Conservation (phyloP, 2,329 filamentous ascomycete genomes). For the Mollisia scopiformis region DNA sequence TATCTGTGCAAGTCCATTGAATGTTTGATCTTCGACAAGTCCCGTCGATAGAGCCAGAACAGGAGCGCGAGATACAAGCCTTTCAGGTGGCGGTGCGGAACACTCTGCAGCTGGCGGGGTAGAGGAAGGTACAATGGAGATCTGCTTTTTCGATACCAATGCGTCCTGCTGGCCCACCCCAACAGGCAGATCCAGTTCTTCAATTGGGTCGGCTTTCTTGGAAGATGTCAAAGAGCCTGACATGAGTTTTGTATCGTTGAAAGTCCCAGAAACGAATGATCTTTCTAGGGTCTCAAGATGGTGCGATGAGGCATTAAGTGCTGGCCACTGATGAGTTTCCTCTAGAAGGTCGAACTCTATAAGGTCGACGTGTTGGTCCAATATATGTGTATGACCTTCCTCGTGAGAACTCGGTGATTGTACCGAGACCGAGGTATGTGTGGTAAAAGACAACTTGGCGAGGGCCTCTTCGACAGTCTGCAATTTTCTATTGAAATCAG, state of each 20-base stretch:
- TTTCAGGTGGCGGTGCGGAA: background rate
- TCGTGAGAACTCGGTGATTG: background rate
- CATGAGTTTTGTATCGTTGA: background rate
- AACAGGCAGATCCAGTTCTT: background rate
- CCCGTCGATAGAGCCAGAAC: background rate
- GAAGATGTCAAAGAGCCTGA: background rate
- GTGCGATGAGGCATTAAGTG: background rate
- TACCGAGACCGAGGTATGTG: background rate
- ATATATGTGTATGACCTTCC: background rate
- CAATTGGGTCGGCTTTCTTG: background rate
- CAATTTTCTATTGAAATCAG: background rate
- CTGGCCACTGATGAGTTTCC: background rate
- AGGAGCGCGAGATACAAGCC: background rate
- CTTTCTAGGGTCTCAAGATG: background rate
- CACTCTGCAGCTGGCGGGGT: background rate
- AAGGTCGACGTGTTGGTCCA: background rate
- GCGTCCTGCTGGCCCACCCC: background rate
- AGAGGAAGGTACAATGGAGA: background rate
- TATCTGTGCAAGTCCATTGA: no score
- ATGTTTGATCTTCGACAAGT: no score
- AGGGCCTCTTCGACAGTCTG: background rate
- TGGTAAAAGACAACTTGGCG: background rate
- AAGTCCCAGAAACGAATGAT: background rate
- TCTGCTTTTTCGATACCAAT: background rate
- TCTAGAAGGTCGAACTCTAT: background rate